Base-by-base conservation (phyloP, 441 rosid species). In the Bruguiera hainesii region DNA sequence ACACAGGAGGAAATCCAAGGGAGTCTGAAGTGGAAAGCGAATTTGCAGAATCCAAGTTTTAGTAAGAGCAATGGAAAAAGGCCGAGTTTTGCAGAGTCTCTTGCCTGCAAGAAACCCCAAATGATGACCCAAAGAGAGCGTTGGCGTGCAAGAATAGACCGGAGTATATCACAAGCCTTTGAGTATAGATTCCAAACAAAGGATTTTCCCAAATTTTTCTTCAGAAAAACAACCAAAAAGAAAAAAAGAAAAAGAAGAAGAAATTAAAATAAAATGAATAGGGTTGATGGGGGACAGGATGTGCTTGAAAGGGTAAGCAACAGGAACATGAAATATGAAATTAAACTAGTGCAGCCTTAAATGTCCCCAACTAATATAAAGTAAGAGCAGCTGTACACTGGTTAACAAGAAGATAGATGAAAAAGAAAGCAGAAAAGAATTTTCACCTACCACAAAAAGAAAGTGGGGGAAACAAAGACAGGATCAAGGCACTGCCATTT, bases 111-210 rank as follows among this genome's bases (percentile, higher is more conserved):
- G 25, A 61, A 65, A 52, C 63, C 69, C 48, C 48, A 42, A 3
- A 48, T 58, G 64, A 51, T 21, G 60, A 16, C 52, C 70, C 20
- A 35, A 50, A 49, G 26, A 13, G 7, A 30, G 23, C 0, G 61
- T 55, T 75, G 33, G 82, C 81, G 78, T 68, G 75, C 63, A 77
- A 65, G 78, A 67, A 56, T 62, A 56, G 63, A 48, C 52, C 63
- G 21, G 48, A 71, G 31, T 42, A 66, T 35, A 59, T 56, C 56
- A 46, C 51, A 63, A 50, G 46, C 31, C 15, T 53, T 33, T 31
- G 74, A 59, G 69, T 31, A 56, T 48, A 77, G 78, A 77, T 68
- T 77, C 73, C 67, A 63, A 20, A 1, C 29, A 4, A 53, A 21
- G 57, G 15, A n/a, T 53, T 28, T 53, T 25, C 20, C 23, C 9